A percentile compares a stretch with the other conserved stretches of the same genome.
Conservation (phyloP, 805 yeast genomes). For the Wickerhamomyces mucosus region DNA sequence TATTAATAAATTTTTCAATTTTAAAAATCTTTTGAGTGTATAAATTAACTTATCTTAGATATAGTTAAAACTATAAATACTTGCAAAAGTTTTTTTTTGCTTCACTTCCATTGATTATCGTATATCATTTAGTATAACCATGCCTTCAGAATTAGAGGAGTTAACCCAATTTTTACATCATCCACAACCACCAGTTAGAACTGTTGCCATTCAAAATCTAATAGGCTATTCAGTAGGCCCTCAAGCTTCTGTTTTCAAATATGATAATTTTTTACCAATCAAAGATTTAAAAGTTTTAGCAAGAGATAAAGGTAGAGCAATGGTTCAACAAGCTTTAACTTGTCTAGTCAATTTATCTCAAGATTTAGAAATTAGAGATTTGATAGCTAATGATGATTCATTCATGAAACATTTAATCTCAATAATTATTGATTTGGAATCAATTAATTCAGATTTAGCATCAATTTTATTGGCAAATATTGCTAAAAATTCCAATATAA, state of each 20-base stretch:
- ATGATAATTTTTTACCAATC: conserved; percentile 62
- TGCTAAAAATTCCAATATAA: conserved; percentile 65
- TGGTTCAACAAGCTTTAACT: conserved; percentile 62
- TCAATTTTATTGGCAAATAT: conserved; percentile 79
- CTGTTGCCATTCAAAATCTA: conserved; percentile 75
- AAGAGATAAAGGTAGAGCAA: conserved; percentile 40
- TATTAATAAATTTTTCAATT: too few species aligned
- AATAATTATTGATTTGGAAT: conserved; percentile 43
- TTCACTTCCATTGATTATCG: too few species aligned
- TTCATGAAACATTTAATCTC: conserved; percentile 41
- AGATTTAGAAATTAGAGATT: conserved; percentile 49
- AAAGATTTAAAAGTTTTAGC: conserved; percentile 59
- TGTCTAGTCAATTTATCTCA: conserved; percentile 79
- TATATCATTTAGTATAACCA: too few species aligned
- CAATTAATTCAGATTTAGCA: conserved; percentile 69
- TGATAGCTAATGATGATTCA: conserved; percentile 54
- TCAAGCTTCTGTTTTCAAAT: conserved; percentile 54
- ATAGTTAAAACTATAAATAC: too few species aligned
- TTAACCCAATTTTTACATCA: conserved; percentile 76
- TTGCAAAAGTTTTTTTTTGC: too few species aligned
- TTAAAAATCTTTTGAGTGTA: too few species aligned
- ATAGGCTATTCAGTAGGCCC: conserved; percentile 75
- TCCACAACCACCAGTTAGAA: conserved; percentile 68
- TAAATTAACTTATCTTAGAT: too few species aligned
- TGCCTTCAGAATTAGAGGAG: conserved; percentile 48